These are phyloP conservation scores for Phytophthora crassamura DNA, from an alignment of 352 stramenopile genomes.

Conservation along the genomic window DNA sequence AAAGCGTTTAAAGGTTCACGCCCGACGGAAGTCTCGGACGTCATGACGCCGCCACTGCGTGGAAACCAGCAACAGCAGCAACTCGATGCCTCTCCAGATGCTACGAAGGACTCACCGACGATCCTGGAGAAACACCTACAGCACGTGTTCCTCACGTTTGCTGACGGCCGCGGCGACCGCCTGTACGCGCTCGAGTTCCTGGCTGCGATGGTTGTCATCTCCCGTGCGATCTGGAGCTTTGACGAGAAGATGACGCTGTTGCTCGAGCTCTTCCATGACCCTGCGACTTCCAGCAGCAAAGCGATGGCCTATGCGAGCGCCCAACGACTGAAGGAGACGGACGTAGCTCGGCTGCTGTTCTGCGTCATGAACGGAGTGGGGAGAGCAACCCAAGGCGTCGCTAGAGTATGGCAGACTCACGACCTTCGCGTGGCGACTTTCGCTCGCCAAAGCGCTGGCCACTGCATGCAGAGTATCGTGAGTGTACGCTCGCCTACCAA, in stretches of 20 bases:
- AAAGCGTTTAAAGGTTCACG: constrained; percentile 14
- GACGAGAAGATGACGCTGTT: constrained; percentile 66
- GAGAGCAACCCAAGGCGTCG: constrained; percentile 58
- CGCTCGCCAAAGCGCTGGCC: constrained; percentile 29
- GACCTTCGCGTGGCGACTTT: constrained; percentile 24
- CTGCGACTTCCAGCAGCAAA: constrained; percentile 26
- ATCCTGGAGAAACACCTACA: constrained; percentile 63
- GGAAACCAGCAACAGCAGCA: constrained; percentile 16
- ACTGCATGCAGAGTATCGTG: constrained; percentile 27
- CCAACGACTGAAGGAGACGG: constrained; percentile 57
- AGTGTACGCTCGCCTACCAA: neutral
- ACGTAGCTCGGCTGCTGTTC: constrained; percentile 61
- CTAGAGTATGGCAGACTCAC: constrained; percentile 46
- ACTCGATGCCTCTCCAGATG: neutral
- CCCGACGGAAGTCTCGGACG: constrained; percentile 32
- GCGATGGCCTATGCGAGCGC: constrained; percentile 3
- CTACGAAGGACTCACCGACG: constrained; percentile 17
- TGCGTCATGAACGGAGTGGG: constrained; percentile 62
- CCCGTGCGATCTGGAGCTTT: constrained; percentile 65
- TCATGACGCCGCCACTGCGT: constrained; percentile 50
- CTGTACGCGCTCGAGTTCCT: constrained; percentile 73
- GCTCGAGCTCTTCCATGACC: constrained; percentile 65
- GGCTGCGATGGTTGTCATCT: constrained; percentile 59
- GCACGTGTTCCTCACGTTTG: constrained; percentile 70
- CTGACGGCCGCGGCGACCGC: constrained; percentile 23